Base-by-base conservation (phyloP, 2,329 filamentous ascomycete species). In the Alternaria brassicae region DNA sequence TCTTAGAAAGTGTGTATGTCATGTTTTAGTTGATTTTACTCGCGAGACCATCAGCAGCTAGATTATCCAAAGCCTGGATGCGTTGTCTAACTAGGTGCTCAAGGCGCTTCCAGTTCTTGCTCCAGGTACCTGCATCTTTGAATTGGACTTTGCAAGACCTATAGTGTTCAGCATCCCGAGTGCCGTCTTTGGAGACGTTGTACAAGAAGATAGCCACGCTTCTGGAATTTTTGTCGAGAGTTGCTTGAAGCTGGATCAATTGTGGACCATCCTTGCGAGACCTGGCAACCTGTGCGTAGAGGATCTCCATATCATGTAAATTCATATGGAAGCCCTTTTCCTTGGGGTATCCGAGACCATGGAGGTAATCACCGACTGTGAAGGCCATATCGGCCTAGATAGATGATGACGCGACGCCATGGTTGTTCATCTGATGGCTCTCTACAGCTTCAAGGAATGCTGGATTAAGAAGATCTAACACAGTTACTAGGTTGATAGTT, bases 331-430 rank as follows among this genome's bases (percentile, higher is more conserved):
- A 19, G 17, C 42, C 32, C 19, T 53, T 56, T 13, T 36, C 40
- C n/a, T 40, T 39, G 6, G 48, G 40, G 34, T 40, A 49, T 23
- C 34, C 54, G 44, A 45, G 41, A 42, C 45, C 45, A 37, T 34
- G 60, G 44, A 36, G 47, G 2, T 87, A 66, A 0, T 88, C 87
- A 1, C 77, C 79, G 1, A 72, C 72, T 70, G 90, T 83, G 0
- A 91, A 77, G 1, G 80, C 76, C 54, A 79, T 79, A 34, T 87
- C 72, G 48, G 75, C 83, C 4, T 71, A 64, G 4, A 56, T 56
- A 70, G 72, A 72, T 90, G 77, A 73, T 45, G 69, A 73, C 50
- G 80, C 68, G 12, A 76, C 73, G 36, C 40, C 37, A 23, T 47
- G 47, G 23, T 49, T 49, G 21, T 56, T 56, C 53, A 49, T 56